These are phyloP conservation scores for Cucumis melo DNA, from an alignment of 306 rosid species.

Conservation along the genomic window DNA sequence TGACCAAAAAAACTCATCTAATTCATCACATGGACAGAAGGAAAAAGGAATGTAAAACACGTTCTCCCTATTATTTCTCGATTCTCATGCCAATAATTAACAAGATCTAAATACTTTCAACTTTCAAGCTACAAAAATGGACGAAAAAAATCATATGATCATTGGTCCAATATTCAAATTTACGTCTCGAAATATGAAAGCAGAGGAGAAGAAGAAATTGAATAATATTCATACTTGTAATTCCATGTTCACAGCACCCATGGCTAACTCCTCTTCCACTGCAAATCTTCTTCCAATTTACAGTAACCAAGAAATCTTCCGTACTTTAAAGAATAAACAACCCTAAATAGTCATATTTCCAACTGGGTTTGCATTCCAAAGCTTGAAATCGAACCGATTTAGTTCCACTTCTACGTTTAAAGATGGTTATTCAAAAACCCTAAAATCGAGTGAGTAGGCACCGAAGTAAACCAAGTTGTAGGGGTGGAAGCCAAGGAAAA, in stretches of 20 bases:
- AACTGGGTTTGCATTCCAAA: not conserved
- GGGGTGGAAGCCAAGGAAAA: not conserved
- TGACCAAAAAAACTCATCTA: not conserved
- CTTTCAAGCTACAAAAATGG: not conserved
- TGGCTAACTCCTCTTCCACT: not conserved
- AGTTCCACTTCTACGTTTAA: not conserved
- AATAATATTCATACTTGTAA: not conserved
- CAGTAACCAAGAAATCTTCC: not conserved
- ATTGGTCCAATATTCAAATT: not conserved
- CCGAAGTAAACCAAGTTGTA: not conserved
- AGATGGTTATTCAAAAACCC: not conserved
- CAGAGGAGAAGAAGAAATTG: not conserved
- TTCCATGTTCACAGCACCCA: not conserved
- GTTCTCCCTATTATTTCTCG: conserved; percentile 3
- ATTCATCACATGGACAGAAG: not conserved
- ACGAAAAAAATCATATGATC: not conserved
- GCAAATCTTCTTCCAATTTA: not conserved
- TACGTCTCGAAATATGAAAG: not conserved
- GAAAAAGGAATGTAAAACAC: not conserved
- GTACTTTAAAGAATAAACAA: not conserved
- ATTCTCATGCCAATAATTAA: not conserved
- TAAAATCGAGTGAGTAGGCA: not conserved
- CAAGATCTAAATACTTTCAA: not conserved
- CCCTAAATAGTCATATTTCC: not conserved
- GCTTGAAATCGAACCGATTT: not conserved